phyloP scores from a whole-genome alignment of 2,329 filamentous ascomycete species.

The Allantophomopsis lycopodina region DNA sequence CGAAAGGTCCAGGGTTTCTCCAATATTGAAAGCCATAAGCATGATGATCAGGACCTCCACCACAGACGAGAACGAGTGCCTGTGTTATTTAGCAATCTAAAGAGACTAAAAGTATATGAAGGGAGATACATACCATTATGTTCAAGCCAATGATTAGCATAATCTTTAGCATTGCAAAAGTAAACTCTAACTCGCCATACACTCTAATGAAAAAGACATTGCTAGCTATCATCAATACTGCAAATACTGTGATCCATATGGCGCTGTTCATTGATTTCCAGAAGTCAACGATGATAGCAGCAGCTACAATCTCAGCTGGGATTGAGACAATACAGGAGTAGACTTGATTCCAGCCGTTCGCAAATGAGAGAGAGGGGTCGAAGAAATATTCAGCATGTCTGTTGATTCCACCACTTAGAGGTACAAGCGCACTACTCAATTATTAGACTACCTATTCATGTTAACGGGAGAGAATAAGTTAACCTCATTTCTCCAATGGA shows the following conservation, averaged over 20 bases:
- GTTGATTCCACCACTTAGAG: constrained; percentile 33
- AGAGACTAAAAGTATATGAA: too few species aligned
- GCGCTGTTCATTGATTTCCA: constrained; percentile 20
- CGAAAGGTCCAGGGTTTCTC: constrained; percentile 57
- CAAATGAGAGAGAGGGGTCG: constrained; percentile 39
- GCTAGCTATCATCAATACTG: constrained; percentile 9
- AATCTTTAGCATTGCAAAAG: constrained; percentile 41
- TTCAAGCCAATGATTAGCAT: constrained; percentile 51
- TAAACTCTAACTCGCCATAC: constrained; percentile 49
- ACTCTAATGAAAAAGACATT: constrained; percentile 41
- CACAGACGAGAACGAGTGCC: constrained; percentile 73
- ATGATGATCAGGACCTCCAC: constrained; percentile 62
- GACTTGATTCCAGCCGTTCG: constrained; percentile 36
- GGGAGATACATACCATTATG: constrained; percentile 29
- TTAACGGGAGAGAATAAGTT: too few species aligned
- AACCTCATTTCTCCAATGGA: too few species aligned
- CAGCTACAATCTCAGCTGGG: constrained; percentile 33
- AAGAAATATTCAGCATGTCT: constrained; percentile 40
- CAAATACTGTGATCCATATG: constrained; percentile 15
- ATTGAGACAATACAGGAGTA: constrained; percentile 16
- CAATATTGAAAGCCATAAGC: constrained; percentile 61
- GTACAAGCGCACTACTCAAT: constrained; percentile 25
- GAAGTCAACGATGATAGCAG: constrained; percentile 32
- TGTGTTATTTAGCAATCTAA: too few species aligned
- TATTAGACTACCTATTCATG: too few species aligned